phyloP scores from a whole-genome alignment of 78 protist genomes.

The Mantamonas sphyraenae region DNA sequence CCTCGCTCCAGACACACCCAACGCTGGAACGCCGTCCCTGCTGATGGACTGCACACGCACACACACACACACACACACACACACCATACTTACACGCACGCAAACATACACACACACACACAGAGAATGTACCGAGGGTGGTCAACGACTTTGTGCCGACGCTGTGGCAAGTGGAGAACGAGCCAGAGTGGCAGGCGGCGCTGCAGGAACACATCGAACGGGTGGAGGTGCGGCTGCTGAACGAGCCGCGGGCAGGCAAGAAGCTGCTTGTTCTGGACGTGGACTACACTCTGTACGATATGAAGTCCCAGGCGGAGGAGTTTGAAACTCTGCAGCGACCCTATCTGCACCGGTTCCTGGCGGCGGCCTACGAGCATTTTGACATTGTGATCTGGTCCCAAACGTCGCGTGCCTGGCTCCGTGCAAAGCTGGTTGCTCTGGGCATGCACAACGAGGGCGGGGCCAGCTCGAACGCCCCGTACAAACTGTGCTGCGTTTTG shows the following conservation, averaged over 20 bases:
- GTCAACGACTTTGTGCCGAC: not conserved
- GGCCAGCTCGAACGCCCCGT: too few relatives aligned
- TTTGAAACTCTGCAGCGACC: constrained; percentile 19
- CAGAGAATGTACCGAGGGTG: not conserved
- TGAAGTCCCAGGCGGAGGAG: not conserved
- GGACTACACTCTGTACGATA: constrained; percentile 31
- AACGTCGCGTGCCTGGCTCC: constrained; percentile 18
- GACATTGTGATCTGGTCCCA: constrained; percentile 31
- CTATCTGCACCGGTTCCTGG: constrained; percentile 27
- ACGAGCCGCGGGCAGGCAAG: constrained; percentile 20
- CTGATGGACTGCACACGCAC: too few relatives aligned
- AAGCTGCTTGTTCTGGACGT: constrained; percentile 29
- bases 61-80: too few relatives aligned
- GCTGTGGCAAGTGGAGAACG: not conserved
- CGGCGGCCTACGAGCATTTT: constrained; percentile 17
- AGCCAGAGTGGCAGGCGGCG: not conserved
- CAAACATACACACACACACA: too few relatives aligned
- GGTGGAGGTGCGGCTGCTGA: not conserved
- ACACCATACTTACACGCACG: not conserved
- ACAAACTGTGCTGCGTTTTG: too few relatives aligned
- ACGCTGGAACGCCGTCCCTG: too few relatives aligned
- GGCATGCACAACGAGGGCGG: too few relatives aligned
- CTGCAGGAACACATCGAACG: not conserved
- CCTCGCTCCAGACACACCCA: too few relatives aligned
- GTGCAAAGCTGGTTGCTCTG: constrained; percentile 7